A percentile compares a stretch with the other conserved stretches of the same genome.
Evolutionary conservation across 1,284 basidiomycete genomes (phyloP).

Genomic region (Apiotrichum sp.): DNA sequence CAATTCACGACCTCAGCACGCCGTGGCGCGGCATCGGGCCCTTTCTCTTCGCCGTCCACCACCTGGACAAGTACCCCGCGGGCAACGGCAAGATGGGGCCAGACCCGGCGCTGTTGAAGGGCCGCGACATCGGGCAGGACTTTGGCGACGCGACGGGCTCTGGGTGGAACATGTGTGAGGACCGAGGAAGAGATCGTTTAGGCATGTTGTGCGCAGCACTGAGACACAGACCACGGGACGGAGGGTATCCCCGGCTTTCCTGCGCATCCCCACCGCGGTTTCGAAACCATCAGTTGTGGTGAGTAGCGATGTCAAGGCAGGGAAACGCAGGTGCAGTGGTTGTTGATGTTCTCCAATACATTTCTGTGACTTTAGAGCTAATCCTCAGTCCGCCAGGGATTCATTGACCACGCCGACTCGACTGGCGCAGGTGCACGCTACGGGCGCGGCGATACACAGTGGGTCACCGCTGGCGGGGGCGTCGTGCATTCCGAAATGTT

Average conservation of each 20-base stretch:
- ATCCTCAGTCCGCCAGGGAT: slow-evolving; percentile 4
- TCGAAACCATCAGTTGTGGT: slow-evolving; percentile 10
- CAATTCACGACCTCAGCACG: slow-evolving; percentile 1
- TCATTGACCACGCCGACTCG: slow-evolving; percentile 17
- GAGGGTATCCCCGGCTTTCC: not conserved
- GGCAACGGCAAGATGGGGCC: slow-evolving; percentile 8
- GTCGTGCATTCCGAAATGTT: slow-evolving; percentile 73
- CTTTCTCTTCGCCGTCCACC: slow-evolving; percentile 6
- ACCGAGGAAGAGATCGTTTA: too few species aligned
- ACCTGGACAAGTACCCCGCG: slow-evolving; percentile 13
- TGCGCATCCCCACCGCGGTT: slow-evolving; percentile 11
- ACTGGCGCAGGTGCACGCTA: slow-evolving; percentile 15
- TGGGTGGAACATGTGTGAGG: slow-evolving; percentile 13
- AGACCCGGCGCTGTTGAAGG: slow-evolving; percentile 2
- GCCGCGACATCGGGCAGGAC: slow-evolving; percentile 14
- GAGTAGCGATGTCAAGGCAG: not conserved
- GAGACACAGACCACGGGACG: not conserved
- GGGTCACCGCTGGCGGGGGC: slow-evolving; percentile 77
- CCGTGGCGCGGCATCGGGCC: slow-evolving; percentile 14
- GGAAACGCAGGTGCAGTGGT: not conserved
- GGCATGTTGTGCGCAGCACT: too few species aligned
- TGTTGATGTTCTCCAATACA: too few species aligned
- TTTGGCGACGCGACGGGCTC: slow-evolving; percentile 3
- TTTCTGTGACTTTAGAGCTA: too few species aligned
- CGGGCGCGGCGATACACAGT: slow-evolving; percentile 74